These are phyloP conservation scores for Phytophthora palmivora DNA, from an alignment of 352 stramenopile species.

Conservation along the genomic window DNA sequence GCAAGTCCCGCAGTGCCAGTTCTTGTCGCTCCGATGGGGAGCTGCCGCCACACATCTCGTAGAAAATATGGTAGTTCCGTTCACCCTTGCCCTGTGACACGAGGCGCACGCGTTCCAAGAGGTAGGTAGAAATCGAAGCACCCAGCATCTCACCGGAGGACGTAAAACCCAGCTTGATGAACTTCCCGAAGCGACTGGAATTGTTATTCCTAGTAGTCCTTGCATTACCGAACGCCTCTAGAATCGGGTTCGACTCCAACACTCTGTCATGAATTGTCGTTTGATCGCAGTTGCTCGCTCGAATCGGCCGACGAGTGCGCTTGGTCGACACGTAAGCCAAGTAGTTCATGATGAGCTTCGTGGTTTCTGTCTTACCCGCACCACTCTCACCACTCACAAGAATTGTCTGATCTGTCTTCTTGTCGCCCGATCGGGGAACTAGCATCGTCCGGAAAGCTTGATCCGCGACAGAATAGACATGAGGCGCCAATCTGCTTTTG, in stretches of 20 bases:
- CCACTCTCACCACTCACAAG: slow-evolving; percentile 96
- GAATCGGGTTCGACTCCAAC: slow-evolving; percentile 95
- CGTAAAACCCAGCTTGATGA: slow-evolving; percentile 94
- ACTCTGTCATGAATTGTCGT: slow-evolving; percentile 87
- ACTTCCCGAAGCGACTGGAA: slow-evolving; percentile 96
- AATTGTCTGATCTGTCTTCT: slow-evolving; percentile 92
- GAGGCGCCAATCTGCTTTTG: slow-evolving; percentile 66
- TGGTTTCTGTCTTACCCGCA: slow-evolving; percentile 97
- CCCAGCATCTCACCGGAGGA: slow-evolving; percentile 79
- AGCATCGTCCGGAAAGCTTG: slow-evolving; percentile 90
- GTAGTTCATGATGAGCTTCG: slow-evolving; percentile 98
- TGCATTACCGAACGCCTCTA: slow-evolving; percentile 96
- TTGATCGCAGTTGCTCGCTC: slow-evolving; percentile 38
- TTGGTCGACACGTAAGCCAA: slow-evolving; percentile 87
- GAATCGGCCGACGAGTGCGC: slow-evolving; percentile 32
- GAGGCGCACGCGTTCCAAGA: slow-evolving; percentile 96
- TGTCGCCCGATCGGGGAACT: slow-evolving; percentile 37
- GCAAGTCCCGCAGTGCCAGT: slow-evolving; percentile 54
- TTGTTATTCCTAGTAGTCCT: slow-evolving; percentile 97
- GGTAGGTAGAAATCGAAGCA: slow-evolving; percentile 91
- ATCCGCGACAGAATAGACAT: slow-evolving; percentile 88
- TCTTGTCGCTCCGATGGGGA: slow-evolving; percentile 58
- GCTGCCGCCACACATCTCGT: slow-evolving; percentile 93
- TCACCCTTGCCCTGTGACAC: slow-evolving; percentile 94
- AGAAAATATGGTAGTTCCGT: slow-evolving; percentile 99